Evolutionary conservation across 768 basidiomycete species (phyloP).

Genomic region (Cantharellus anzutake): DNA sequence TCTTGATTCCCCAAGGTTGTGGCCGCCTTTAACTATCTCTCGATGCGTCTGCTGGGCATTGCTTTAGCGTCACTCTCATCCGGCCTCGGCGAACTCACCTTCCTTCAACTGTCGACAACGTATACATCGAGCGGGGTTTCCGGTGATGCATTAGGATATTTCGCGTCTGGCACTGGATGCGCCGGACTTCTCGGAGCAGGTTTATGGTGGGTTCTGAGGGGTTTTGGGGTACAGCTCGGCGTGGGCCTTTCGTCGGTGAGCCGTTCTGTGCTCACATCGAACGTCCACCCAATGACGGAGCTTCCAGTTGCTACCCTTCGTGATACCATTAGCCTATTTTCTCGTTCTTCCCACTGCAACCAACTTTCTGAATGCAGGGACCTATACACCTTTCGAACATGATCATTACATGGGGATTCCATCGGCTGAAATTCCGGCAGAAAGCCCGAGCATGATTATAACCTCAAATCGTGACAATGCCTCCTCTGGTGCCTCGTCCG

Average conservation of each 20-base stretch:
- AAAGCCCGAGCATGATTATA: too few relatives aligned
- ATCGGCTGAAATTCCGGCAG: too few relatives aligned
- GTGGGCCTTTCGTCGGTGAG: slow-evolving; percentile 69
- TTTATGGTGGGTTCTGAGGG: slow-evolving; percentile 85
- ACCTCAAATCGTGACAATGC: slow-evolving; percentile 9
- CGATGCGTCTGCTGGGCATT: slow-evolving; percentile 62
- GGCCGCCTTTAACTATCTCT: slow-evolving; percentile 45
- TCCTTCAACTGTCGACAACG: slow-evolving; percentile 75
- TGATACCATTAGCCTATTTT: slow-evolving; percentile 60
- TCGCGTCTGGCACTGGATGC: slow-evolving; percentile 85
- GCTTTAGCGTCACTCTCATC: slow-evolving; percentile 71
- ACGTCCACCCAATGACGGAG: background rate
- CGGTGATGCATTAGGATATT: slow-evolving; percentile 77
- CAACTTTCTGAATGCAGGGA: background rate
- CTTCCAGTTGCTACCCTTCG: slow-evolving; percentile 55
- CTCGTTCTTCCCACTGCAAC: too few relatives aligned
- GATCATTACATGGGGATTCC: too few relatives aligned
- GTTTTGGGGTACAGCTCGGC: slow-evolving; percentile 63
- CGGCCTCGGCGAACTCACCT: slow-evolving; percentile 87
- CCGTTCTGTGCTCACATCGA: background rate
- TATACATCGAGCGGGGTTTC: slow-evolving; percentile 42
- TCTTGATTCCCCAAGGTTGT: slow-evolving; percentile 18
- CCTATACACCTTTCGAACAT: slow-evolving; percentile 14
- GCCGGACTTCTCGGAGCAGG: slow-evolving; percentile 87
- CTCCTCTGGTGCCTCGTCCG: slow-evolving; percentile 12